phyloP scores from a whole-genome alignment of 371 early-diverging fungal genomes.

The Apophysomyces ossiformis region DNA sequence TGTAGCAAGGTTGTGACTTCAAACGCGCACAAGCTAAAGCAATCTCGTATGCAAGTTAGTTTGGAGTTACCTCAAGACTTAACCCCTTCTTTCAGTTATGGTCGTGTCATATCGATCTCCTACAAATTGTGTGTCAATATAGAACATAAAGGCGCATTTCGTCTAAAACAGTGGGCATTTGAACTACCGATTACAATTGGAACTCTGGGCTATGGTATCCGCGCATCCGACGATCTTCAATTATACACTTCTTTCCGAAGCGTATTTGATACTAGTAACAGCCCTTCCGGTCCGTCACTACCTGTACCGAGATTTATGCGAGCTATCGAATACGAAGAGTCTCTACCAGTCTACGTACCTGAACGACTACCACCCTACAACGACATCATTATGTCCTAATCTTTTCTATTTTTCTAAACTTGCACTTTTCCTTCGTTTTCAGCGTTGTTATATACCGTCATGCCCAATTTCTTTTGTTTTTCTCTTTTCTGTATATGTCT shows the following conservation, averaged over 20 bases:
- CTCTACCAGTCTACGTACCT: slow-evolving; percentile 36
- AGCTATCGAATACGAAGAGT: slow-evolving; percentile 38
- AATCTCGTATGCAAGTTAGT: slow-evolving; percentile 17
- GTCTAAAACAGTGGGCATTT: slow-evolving; percentile 18
- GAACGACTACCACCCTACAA: slow-evolving; percentile 18
- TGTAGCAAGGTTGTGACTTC: slow-evolving; percentile 20
- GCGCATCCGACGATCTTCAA: slow-evolving; percentile 32
- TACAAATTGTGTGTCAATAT: slow-evolving; percentile 29
- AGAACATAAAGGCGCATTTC: slow-evolving; percentile 27
- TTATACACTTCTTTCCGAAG: slow-evolving; percentile 10
- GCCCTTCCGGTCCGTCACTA: not conserved
- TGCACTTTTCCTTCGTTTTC: not conserved
- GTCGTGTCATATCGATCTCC: slow-evolving; percentile 25
- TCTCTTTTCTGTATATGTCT: not conserved
- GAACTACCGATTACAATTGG: slow-evolving; percentile 39
- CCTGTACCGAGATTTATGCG: slow-evolving; percentile 30
- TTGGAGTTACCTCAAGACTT: slow-evolving; percentile 29
- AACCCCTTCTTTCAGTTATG: slow-evolving; percentile 37
- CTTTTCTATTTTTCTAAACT: not conserved
- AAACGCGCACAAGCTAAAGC: slow-evolving; percentile 13
- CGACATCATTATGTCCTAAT: not conserved
- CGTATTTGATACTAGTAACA: slow-evolving; percentile 13
- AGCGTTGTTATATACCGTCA: not conserved
- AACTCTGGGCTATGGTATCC: slow-evolving; percentile 43
- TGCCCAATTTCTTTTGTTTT: not conserved